These are phyloP conservation scores for Alopecurus myosuroides DNA, from an alignment of 176 grass and related monocot species.

Conservation along the genomic window DNA sequence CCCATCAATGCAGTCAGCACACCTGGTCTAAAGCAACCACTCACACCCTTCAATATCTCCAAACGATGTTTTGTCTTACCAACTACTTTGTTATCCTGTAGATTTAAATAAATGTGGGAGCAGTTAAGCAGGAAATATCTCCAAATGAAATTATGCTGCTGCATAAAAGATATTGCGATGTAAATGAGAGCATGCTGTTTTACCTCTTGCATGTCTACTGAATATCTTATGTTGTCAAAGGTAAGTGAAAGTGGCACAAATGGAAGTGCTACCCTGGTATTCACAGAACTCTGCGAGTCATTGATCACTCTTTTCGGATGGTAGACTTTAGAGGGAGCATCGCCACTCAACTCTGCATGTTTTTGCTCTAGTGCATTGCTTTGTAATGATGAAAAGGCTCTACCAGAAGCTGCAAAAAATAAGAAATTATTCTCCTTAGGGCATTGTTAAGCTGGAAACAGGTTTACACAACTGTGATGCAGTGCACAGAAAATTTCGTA, in stretches of 20 bases:
- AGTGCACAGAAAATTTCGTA: background rate
- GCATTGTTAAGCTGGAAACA: background rate
- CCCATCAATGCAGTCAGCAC: conserved; percentile 44
- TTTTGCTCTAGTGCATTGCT: conserved; percentile 40
- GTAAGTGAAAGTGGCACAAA: conserved; percentile 52
- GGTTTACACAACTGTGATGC: background rate
- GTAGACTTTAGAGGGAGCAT: background rate
- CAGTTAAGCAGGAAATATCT: background rate
- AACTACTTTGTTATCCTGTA: conserved; percentile 18
- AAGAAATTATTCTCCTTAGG: background rate
- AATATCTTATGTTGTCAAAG: conserved; percentile 60
- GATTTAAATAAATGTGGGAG: background rate
- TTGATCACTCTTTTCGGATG: background rate
- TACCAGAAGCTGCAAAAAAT: conserved; percentile 42
- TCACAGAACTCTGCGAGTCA: conserved; percentile 16
- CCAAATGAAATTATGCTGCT: background rate
- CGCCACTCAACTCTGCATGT: conserved; percentile 25
- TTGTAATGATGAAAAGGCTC: conserved; percentile 14
- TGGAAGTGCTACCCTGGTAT: conserved; percentile 43
- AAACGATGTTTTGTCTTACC: conserved; percentile 8
- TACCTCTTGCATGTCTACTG: conserved; percentile 52
- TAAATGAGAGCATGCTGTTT: background rate
- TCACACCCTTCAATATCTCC: conserved; percentile 30
- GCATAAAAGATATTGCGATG: background rate
- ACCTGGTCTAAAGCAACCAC: conserved; percentile 34